Base-by-base conservation (phyloP, 2,329 filamentous ascomycete species). In the Bipolaris sorokiniana region DNA sequence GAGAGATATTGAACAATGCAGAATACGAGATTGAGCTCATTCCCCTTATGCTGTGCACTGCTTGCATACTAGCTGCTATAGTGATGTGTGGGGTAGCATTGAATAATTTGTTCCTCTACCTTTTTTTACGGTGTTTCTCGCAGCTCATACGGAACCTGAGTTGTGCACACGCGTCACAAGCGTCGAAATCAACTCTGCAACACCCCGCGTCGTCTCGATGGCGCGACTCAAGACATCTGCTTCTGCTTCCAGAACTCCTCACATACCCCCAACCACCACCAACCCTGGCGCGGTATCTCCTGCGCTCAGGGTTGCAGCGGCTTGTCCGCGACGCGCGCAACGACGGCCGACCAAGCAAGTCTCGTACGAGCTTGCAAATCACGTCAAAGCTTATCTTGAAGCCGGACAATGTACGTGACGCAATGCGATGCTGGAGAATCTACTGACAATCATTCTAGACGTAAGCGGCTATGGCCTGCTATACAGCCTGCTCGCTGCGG, bases 351-450 rank as follows among this genome's bases (percentile, higher is more conserved):
- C 69, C 5, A 70, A 73, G 46, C 68, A 70, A 20, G 61, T 71
- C 28, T 65, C 71, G 1, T 77, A 70, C 40, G 74, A 76, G 55
- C 66, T 77, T 22, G 59, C 69, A 11, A 76, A 73, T 40, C 74
- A 77, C 45, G 66, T 69, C 7, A 72, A 73, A 57, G 73, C 75
- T 2, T 77, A 76, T 47, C 65, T 77, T 10, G 75, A 75, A 40
- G 70, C 66, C 34, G 48, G 63, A 0, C 69, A 76, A 63, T 75
- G 74, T 75, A 65, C 20, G 62, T n/a, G n/a, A n/a, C n/a, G n/a
- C n/a, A n/a, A n/a, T n/a, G n/a, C n/a, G n/a, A n/a, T n/a, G n/a
- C n/a, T n/a, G 1, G 1, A 5, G 23, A 33, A 34, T 58, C n/a
- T 62, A 45, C 48, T 57, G 16, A 53, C 47, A 7, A n/a, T 47